Conservation (phyloP, 2,329 filamentous ascomycete genomes). For the Diaporthe eres region DNA sequence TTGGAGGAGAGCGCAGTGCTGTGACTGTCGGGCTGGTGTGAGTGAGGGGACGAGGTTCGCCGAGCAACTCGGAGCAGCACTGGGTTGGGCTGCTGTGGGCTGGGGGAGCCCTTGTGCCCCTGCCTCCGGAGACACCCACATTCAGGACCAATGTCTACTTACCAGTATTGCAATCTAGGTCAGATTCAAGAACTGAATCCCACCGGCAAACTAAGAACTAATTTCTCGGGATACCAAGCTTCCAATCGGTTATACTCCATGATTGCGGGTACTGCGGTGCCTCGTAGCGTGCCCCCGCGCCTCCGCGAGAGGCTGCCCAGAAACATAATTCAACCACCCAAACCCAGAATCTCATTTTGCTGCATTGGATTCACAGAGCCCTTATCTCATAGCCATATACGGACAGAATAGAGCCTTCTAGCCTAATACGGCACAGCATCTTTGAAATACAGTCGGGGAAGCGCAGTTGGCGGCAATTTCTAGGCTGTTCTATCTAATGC, state of each 20-base stretch:
- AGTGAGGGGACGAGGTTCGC: not conserved
- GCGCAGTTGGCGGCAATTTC: not conserved
- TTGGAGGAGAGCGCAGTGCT: not conserved
- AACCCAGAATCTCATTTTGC: not conserved
- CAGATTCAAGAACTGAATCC: not conserved
- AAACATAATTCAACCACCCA: too few relatives aligned
- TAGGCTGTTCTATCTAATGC: slow-evolving; percentile 7
- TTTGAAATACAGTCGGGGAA: too few relatives aligned
- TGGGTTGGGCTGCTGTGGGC: not conserved
- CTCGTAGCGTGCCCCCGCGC: too few relatives aligned
- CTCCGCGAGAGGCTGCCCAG: too few relatives aligned
- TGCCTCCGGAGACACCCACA: not conserved
- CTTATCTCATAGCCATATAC: not conserved
- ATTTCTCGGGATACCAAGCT: not conserved
- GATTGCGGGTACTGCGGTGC: too few relatives aligned
- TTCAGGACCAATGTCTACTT: not conserved
- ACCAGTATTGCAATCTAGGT: not conserved
- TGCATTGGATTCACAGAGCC: not conserved
- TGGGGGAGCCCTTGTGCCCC: not conserved
- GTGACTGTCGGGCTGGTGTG: not conserved
- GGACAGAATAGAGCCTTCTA: too few relatives aligned
- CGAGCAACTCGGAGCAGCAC: not conserved
- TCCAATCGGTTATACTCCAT: too few relatives aligned
- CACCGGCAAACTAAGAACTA: not conserved
- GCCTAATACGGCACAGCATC: not conserved